These are phyloP conservation scores for Venturia nashicola DNA, from an alignment of 2,329 filamentous ascomycete genomes.

Conservation along the genomic window DNA sequence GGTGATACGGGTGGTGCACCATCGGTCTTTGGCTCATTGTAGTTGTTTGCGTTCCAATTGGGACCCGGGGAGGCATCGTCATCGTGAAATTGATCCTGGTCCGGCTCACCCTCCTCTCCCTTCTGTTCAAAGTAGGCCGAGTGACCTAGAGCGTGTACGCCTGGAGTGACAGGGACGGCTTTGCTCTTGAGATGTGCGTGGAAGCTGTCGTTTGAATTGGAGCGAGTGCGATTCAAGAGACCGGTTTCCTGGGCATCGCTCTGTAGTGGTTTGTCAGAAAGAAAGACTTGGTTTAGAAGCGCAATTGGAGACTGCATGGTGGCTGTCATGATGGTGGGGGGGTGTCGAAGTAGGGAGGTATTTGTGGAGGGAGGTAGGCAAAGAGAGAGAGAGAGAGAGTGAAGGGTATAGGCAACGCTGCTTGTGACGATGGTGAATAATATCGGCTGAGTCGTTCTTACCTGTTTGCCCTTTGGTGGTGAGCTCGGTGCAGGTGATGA, in stretches of 20 bases:
- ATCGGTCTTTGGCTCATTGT: conserved; percentile 5
- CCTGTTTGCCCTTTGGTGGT: background rate
- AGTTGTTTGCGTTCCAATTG: conserved; percentile 23
- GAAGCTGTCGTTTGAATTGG: background rate
- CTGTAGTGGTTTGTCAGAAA: background rate
- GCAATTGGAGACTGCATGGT: background rate
- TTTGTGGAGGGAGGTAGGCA: background rate
- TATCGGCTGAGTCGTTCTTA: background rate
- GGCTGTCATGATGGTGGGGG: background rate
- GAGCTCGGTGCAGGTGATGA: background rate
- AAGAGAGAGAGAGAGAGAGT: background rate
- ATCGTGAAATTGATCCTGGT: conserved; percentile 14
- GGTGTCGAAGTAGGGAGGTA: background rate
- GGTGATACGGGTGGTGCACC: background rate
- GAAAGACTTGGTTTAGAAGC: background rate
- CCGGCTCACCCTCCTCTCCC: conserved; percentile 6
- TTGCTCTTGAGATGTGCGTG: conserved; percentile 1
- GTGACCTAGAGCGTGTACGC: conserved; percentile 21
- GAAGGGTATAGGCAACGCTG: background rate
- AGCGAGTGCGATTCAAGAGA: background rate
- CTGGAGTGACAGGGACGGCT: conserved; percentile 30
- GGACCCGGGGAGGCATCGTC: conserved; percentile 21
- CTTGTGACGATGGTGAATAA: background rate
- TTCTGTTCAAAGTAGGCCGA: conserved; percentile 25
- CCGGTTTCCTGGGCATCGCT: background rate